A percentile compares a stretch with the other conserved stretches of the same genome.
These are phyloP conservation scores for Tricholoma hemisulphureum DNA, from an alignment of 768 basidiomycete species.

Conservation along the genomic window DNA sequence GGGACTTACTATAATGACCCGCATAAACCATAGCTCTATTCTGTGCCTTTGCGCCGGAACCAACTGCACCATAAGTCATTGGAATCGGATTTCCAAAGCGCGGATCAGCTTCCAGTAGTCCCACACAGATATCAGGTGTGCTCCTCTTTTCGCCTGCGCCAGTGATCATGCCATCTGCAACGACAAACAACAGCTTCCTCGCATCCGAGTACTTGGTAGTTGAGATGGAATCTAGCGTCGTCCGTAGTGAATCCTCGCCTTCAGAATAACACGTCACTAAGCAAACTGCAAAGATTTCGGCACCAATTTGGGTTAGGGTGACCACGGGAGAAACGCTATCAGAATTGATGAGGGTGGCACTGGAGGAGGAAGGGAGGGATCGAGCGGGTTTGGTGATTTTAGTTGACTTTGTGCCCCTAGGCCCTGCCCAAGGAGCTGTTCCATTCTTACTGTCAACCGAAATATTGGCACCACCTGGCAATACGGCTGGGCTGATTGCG, in stretches of 20 bases:
- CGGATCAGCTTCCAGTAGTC: conserved; percentile 87
- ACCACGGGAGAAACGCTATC: conserved; percentile 62
- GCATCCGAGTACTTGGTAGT: conserved; percentile 87
- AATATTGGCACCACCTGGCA: conserved; percentile 95
- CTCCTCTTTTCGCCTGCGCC: conserved; percentile 94
- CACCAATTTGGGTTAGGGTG: conserved; percentile 86
- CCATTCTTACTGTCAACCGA: conserved; percentile 90
- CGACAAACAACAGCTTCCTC: conserved; percentile 88
- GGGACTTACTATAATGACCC: conserved; percentile 91
- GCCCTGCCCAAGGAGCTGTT: conserved; percentile 90
- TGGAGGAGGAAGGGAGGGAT: conserved; percentile 50
- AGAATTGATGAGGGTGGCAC: conserved; percentile 53
- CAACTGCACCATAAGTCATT: conserved; percentile 92
- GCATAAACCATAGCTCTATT: conserved; percentile 99
- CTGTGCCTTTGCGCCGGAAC: conserved; percentile 82
- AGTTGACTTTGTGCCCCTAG: conserved; percentile 48
- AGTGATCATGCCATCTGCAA: conserved; percentile 99
- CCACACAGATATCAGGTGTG: conserved; percentile 96
- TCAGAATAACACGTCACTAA: conserved; percentile 98
- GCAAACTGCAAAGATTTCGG: conserved; percentile 93
- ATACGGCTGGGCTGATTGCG: conserved; percentile 90
- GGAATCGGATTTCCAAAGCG: conserved; percentile 95
- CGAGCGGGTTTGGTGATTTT: conserved; percentile 49
- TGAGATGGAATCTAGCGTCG: conserved; percentile 93
- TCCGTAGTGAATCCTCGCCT: conserved; percentile 87